These are phyloP conservation scores for Candida peoriensis DNA, from an alignment of 805 yeast species.

Conservation along the genomic window DNA sequence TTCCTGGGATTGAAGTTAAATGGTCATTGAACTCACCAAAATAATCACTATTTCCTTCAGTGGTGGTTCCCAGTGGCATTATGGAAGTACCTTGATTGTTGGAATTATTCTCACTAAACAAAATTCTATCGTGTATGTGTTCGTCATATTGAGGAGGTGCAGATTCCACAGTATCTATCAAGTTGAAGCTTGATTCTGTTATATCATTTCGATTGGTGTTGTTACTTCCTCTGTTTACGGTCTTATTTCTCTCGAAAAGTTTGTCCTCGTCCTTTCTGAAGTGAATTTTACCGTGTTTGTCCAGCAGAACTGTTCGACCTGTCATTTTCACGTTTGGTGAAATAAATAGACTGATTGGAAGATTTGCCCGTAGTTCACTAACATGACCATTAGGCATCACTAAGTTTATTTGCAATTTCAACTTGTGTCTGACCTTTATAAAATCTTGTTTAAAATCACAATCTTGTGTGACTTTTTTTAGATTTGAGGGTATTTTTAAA, in stretches of 20 bases:
- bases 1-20: not conserved
- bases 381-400: slow-evolving; percentile 73
- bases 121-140: slow-evolving; percentile 58
- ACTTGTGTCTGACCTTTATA: slow-evolving; percentile 77
- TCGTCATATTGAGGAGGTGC: slow-evolving; percentile 78
- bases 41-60: not conserved
- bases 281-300: slow-evolving; percentile 36
- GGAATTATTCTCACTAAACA: slow-evolving; percentile 17
- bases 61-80: not conserved
- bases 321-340: slow-evolving; percentile 68
- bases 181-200: slow-evolving; percentile 4
- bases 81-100: slow-evolving; percentile 1
- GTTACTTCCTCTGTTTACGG: slow-evolving; percentile 1
- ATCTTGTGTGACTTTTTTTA: slow-evolving; percentile 77
- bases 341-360: slow-evolving; percentile 69
- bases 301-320: slow-evolving; percentile 34
- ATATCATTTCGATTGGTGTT: slow-evolving; percentile 2
- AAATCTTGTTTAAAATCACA: slow-evolving; percentile 58
- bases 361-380: slow-evolving; percentile 80
- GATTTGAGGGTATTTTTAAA: slow-evolving; percentile 61
- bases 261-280: slow-evolving; percentile 33
- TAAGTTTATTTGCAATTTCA: slow-evolving; percentile 67
- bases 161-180: slow-evolving; percentile 38
- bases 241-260: slow-evolving; percentile 22
- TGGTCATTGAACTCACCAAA: not conserved